These are phyloP conservation scores for Diaporthe ilicicola DNA, from an alignment of 2,329 filamentous ascomycete species.

Conservation along the genomic window DNA sequence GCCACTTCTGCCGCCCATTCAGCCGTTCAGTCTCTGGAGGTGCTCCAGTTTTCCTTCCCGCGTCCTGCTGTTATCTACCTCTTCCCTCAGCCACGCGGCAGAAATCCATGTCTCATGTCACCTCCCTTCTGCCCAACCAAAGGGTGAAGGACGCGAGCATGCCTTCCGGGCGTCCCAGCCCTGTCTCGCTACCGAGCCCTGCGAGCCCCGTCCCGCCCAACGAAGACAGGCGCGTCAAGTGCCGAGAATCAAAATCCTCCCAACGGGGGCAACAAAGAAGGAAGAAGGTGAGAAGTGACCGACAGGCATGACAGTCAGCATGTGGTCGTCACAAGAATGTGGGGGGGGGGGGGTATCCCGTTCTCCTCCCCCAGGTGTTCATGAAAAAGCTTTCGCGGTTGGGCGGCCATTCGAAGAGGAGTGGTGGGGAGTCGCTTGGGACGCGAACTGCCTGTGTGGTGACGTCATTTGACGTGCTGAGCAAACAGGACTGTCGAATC, in stretches of 20 bases:
- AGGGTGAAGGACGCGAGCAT: not conserved
- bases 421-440: not conserved
- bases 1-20: no score
- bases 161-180: not conserved
- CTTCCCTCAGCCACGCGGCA: not conserved
- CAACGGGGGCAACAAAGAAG: not conserved
- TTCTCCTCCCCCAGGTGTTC: not conserved
- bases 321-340: not conserved
- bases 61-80: not conserved
- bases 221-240: not conserved
- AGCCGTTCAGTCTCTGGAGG: not conserved
- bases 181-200: not conserved
- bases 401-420: not conserved
- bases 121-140: not conserved
- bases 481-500: not conserved
- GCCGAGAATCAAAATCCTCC: not conserved
- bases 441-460: not conserved
- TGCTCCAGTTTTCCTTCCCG: not conserved
- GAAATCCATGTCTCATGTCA: not conserved
- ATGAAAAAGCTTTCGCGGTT: not conserved
- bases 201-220: not conserved
- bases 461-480: conserved; percentile 10
- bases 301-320: not conserved
- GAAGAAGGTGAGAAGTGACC: conserved; percentile 15
- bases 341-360: not conserved